A percentile compares a stretch with the other conserved stretches of the same genome.
These are phyloP conservation scores for Cercospora canescens DNA, from an alignment of 2,329 filamentous ascomycete genomes.

Conservation along the genomic window DNA sequence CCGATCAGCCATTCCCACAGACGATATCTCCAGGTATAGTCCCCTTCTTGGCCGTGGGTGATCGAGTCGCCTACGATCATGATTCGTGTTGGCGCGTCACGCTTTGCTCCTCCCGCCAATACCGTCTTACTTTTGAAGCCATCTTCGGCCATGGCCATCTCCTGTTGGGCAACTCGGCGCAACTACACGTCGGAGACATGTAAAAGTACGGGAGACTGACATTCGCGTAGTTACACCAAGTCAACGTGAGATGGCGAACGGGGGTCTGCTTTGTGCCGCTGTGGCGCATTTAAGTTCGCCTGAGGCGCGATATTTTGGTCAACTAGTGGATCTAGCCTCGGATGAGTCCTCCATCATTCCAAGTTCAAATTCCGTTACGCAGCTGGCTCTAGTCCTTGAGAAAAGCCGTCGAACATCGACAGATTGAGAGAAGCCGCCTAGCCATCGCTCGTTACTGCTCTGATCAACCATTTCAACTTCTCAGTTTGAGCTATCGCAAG, in stretches of 20 bases:
- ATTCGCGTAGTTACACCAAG: too few relatives aligned
- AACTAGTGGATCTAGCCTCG: background rate
- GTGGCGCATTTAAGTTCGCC: background rate
- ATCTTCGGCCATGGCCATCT: background rate
- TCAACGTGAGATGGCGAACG: background rate
- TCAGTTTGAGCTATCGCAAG: background rate
- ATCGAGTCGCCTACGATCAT: constrained; percentile 30
- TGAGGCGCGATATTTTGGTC: background rate
- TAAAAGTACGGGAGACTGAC: too few relatives aligned
- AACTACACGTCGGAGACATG: background rate
- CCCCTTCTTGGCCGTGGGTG: constrained; percentile 36
- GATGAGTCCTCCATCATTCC: too few relatives aligned
- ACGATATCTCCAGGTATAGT: constrained; percentile 47
- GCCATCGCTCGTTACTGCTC: background rate
- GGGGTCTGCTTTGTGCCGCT: background rate
- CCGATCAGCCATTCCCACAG: constrained; percentile 43
- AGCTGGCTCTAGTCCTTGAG: too few relatives aligned
- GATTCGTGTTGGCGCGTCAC: constrained; percentile 1
- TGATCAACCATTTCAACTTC: background rate
- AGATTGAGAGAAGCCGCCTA: background rate
- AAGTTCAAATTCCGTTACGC: too few relatives aligned
- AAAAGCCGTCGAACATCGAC: background rate
- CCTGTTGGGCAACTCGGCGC: background rate
- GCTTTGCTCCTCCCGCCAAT: background rate
- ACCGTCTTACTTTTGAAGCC: background rate